A percentile compares a stretch with the other conserved stretches of the same genome.
Evolutionary conservation across 192 early-diverging fungal genomes (phyloP).

Genomic region (Podila epigama): DNA sequence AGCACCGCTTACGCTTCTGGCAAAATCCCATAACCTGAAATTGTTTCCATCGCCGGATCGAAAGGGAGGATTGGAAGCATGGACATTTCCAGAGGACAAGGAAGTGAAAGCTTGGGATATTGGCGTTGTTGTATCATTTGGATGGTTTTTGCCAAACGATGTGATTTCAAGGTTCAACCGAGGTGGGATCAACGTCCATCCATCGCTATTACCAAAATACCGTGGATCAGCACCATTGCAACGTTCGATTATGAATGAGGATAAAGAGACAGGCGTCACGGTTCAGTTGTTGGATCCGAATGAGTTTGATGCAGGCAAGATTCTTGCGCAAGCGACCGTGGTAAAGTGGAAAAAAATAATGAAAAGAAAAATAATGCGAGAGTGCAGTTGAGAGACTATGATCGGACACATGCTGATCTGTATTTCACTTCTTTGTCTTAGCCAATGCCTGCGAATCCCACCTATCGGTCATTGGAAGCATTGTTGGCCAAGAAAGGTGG

Average conservation of each 20-base stretch:
- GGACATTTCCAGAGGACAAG: constrained; percentile 24
- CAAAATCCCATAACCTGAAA: constrained; percentile 29
- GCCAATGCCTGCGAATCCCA: constrained; percentile 41
- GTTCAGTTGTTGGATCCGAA: constrained; percentile 84
- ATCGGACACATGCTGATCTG: background rate
- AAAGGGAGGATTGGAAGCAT: constrained; percentile 30
- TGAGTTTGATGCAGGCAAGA: constrained; percentile 86
- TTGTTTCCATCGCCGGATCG: constrained; percentile 39
- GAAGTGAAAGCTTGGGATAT: constrained; percentile 62
- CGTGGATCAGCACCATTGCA: constrained; percentile 94
- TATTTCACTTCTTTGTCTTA: constrained; percentile 34
- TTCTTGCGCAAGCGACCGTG: constrained; percentile 72
- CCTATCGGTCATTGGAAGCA: constrained; percentile 40
- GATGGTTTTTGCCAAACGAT: constrained; percentile 80
- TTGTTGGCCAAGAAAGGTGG: constrained; percentile 66
- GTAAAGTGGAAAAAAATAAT: no score
- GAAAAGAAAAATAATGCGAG: constrained; percentile 1
- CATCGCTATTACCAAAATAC: constrained; percentile 92
- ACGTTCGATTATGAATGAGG: constrained; percentile 80
- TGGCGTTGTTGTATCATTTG: constrained; percentile 94
- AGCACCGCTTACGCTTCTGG: constrained; percentile 34
- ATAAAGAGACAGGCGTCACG: constrained; percentile 78
- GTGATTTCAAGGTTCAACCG: constrained; percentile 73
- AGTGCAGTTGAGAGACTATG: background rate
- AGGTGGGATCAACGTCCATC: constrained; percentile 89